Evolutionary conservation across 192 early-diverging fungal genomes (phyloP).

Genomic region (Backusella westeae): DNA sequence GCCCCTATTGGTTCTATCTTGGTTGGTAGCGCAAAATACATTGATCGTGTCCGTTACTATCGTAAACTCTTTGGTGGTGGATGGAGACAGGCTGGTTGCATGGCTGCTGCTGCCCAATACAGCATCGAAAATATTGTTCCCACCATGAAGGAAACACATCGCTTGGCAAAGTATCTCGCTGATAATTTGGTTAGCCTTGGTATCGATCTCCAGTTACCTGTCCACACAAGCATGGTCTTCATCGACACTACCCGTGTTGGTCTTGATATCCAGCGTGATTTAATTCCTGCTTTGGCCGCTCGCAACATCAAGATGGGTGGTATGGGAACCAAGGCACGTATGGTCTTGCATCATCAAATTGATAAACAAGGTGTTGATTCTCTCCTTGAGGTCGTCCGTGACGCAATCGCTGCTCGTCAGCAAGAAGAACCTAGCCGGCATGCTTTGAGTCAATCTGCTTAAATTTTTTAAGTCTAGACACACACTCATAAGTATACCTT

Average conservation of each 20-base stretch:
- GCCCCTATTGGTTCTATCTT: slow-evolving; percentile 88
- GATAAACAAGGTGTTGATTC: slow-evolving; percentile 48
- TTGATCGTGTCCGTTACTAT: slow-evolving; percentile 78
- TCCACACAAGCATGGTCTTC: slow-evolving; percentile 91
- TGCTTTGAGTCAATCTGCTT: slow-evolving; percentile 11
- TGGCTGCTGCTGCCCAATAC: slow-evolving; percentile 78
- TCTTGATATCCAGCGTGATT: slow-evolving; percentile 43
- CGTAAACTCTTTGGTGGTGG: slow-evolving; percentile 92
- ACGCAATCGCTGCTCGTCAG: not conserved
- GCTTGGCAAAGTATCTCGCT: slow-evolving; percentile 58
- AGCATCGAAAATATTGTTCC: slow-evolving; percentile 76
- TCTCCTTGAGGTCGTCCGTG: slow-evolving; percentile 38
- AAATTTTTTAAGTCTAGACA: slow-evolving; percentile 2
- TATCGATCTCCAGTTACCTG: slow-evolving; percentile 58
- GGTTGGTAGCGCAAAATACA: slow-evolving; percentile 66
- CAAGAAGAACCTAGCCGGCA: slow-evolving; percentile 12
- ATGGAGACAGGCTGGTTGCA: slow-evolving; percentile 85
- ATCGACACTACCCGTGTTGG: slow-evolving; percentile 52
- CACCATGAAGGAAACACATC: slow-evolving; percentile 65
- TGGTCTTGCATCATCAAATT: slow-evolving; percentile 77
- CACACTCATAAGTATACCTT: not conserved
- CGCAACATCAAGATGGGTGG: slow-evolving; percentile 60
- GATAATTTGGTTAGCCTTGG: slow-evolving; percentile 58
- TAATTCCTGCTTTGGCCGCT: slow-evolving; percentile 43
- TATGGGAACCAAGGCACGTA: slow-evolving; percentile 41